phyloP scores from a whole-genome alignment of 2,329 filamentous ascomycete genomes.

The Cladophialophora immunda region DNA sequence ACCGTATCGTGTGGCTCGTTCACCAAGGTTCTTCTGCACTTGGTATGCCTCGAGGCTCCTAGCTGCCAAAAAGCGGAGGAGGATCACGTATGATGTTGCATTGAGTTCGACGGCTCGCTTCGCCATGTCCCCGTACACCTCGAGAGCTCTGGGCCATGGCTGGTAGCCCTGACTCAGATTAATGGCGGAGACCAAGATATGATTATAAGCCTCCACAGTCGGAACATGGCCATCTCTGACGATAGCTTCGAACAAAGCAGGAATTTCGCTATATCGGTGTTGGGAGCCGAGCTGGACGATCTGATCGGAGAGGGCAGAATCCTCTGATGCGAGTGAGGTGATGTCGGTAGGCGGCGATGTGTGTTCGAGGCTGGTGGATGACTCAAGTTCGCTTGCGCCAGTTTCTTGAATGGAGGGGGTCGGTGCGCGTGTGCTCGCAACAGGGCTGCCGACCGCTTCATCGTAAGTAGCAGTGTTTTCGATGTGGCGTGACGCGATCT shows the following conservation, averaged over 20 bases:
- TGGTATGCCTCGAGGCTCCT: slow-evolving; percentile 80
- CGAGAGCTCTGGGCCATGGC: slow-evolving; percentile 87
- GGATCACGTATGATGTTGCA: slow-evolving; percentile 83
- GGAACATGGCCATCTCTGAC: slow-evolving; percentile 82
- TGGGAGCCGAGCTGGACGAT: slow-evolving; percentile 76
- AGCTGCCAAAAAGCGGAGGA: slow-evolving; percentile 82
- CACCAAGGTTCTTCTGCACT: slow-evolving; percentile 76
- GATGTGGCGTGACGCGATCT: slow-evolving; percentile 61
- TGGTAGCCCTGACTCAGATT: slow-evolving; percentile 83
- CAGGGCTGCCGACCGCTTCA: slow-evolving; percentile 42
- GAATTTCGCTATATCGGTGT: slow-evolving; percentile 84
- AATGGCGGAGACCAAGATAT: slow-evolving; percentile 83
- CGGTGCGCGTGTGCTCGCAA: slow-evolving; percentile 29
- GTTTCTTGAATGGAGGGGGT: slow-evolving; percentile 23
- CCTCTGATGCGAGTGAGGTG: slow-evolving; percentile 61
- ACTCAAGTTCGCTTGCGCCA: slow-evolving; percentile 23
- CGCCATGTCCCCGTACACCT: slow-evolving; percentile 97
- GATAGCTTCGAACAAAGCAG: slow-evolving; percentile 89
- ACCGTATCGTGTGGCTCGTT: slow-evolving; percentile 83
- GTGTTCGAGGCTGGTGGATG: slow-evolving; percentile 40
- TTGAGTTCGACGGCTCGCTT: slow-evolving; percentile 82
- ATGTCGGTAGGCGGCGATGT: slow-evolving; percentile 49
- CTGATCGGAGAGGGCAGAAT: slow-evolving; percentile 78
- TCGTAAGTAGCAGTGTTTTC: slow-evolving; percentile 39
- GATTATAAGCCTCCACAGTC: slow-evolving; percentile 88